Base-by-base conservation (phyloP, 495 filamentous ascomycete genomes). In the Aspergillus funiculosus region DNA sequence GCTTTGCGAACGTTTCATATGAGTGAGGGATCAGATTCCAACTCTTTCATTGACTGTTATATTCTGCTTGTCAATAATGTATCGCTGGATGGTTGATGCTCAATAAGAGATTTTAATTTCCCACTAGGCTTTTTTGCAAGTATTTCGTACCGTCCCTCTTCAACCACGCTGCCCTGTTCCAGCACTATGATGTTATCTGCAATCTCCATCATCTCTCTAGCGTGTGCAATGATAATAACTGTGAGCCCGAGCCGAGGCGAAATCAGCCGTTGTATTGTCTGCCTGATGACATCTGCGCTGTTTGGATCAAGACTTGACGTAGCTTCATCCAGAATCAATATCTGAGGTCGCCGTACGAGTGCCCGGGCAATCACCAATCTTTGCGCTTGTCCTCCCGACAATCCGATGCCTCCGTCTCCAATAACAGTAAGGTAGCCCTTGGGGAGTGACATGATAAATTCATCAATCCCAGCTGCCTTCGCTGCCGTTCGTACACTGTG, bases 321-420 rank as follows among this genome's bases (percentile, higher is more conserved):
- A 3, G 90, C 85, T 61, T 97, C 92, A 48, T 98, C 92, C 9
- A 97, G 61, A 0, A 98, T 75, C 14, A 97, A 58, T 5, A 95
- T 61, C 29, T 73, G 71, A 0, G 88, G 88, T 14, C 72, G 63
- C 0, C 87, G 69, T 2, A 85, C 69, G 1, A 97, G 63, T 3
- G 91, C 90, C 1, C 92, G 68, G 2, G 90, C 89, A 43, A 97
- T 89, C 4, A 82, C 79, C 5, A 97, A 50, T 0, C 88, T 75
- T 56, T 95, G 90, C 2, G 81, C 80, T 54, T 98, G 92, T 0
- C 92, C 92, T 2, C 89, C 90, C 0, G 83, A 87, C 1, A 98
- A 59, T 0, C 76, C 73, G 14, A 78, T 67, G 0, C 87, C 89
- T 9, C 88, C 87, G 39, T 90, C 86, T 8, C 87, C 87, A 9